Evolutionary conservation across 2,329 filamentous ascomycete species (phyloP), one percentile per base, ranked within the genome.

Genomic region (Hypoxylon sp.): DNA sequence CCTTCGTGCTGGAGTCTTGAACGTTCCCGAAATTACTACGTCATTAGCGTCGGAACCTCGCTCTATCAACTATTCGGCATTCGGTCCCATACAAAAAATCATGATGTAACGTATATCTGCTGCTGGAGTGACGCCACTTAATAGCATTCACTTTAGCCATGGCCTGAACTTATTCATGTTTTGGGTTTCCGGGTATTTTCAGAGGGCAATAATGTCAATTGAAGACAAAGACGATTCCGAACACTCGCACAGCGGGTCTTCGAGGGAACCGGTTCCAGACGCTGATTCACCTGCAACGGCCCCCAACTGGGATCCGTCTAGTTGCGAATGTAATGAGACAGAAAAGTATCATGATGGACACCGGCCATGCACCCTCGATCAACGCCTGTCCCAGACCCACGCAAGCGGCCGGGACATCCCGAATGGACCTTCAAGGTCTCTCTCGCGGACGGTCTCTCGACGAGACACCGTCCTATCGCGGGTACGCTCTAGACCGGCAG

Each of bases 401-500:
- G 59, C 66, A 5, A 72, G 48, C 39, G 66, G 70, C 62, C 55
- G 60, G 34, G 54, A 70, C 50, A 39, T 51, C 1, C 59, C 47
- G 25, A 9, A 39, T 7, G 59, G 52, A 8, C 63, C 75, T 11
- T 47, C 59, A n/a, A 65, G 65, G 5, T 72, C 73, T 1, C 64
- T 78, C 21, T 58, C 57, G 21, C 64, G 67, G n/a, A 74, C 73
- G 1, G 41, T 76, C 5, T 75, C 80, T 2, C 73, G 81, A 7
- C 65, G 76, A 14, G 78, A 82, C n/a, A 81, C 79, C 0, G 67
- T 80, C 0, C 7, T 84, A 2, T 83, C 81, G 2, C 75, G 76
- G 8, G 77, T 85, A 30, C 79, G 83, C 5, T 83, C 82, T 1
- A 78, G 82, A 0, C 81, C 73, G 3, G 11, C 78, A 0, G 61